A percentile compares a stretch with the other conserved stretches of the same genome.
Evolutionary conservation across 1,139 yeast species (phyloP).

Genomic region (Lodderomyces metapsilosis): DNA sequence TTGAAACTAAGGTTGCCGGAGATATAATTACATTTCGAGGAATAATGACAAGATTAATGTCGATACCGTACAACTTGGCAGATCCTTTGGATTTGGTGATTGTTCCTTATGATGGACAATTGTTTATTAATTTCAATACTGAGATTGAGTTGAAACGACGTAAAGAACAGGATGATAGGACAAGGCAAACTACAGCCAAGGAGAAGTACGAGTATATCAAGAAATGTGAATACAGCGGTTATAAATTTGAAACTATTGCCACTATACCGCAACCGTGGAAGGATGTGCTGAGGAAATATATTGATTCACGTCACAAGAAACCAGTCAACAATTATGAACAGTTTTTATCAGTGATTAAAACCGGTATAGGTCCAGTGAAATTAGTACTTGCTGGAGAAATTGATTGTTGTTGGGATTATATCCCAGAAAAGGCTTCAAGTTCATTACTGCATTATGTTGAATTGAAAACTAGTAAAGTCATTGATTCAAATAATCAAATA

Average conservation of each 20-base stretch:
- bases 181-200: conserved; percentile 27
- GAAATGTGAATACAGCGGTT: conserved; percentile 64
- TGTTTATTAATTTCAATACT: conserved; percentile 71
- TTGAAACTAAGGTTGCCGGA: conserved; percentile 27
- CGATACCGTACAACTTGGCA: conserved; percentile 54
- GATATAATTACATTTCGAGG: conserved; percentile 87
- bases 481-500: conserved; percentile 53
- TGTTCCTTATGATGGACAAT: conserved; percentile 71
- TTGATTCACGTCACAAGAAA: conserved; percentile 62
- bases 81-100: conserved; percentile 67
- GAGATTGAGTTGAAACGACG: conserved; percentile 32
- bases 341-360: conserved; percentile 71
- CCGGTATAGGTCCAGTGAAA: conserved; percentile 76
- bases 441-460: conserved; percentile 79
- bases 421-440: conserved; percentile 49
- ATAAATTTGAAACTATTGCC: conserved; percentile 79
- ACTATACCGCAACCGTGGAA: conserved; percentile 80
- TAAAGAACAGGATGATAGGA: conserved; percentile 23
- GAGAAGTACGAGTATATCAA: conserved; percentile 34
- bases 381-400: conserved; percentile 85
- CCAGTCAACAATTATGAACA: conserved; percentile 72
- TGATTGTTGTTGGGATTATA: conserved; percentile 83
- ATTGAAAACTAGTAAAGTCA: conserved; percentile 66
- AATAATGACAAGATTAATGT: conserved; percentile 64
- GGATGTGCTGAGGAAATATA: conserved; percentile 56